A percentile compares a stretch with the other conserved stretches of the same genome.
Conservation (phyloP, 192 early-diverging fungal species). For the Podila verticillata region DNA sequence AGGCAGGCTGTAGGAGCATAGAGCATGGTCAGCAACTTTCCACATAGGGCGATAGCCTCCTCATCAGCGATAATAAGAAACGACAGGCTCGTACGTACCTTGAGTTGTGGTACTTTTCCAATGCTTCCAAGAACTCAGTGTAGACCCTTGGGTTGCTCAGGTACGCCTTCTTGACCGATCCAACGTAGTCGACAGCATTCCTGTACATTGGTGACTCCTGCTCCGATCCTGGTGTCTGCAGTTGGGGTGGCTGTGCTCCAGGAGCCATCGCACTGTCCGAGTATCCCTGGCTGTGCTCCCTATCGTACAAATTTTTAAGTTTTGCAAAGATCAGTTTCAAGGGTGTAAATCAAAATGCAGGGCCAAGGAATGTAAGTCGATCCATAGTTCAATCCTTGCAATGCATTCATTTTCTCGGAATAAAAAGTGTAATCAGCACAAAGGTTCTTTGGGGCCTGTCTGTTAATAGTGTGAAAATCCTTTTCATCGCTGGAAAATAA, state of each 20-base stretch:
- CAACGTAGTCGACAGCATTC: slow-evolving; percentile 40
- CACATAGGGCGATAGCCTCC: background rate
- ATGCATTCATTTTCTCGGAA: too few relatives aligned
- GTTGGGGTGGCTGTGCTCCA: background rate
- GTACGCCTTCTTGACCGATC: slow-evolving; percentile 47
- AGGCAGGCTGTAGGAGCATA: slow-evolving; percentile 9
- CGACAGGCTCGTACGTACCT: slow-evolving; percentile 10
- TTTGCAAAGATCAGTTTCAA: too few relatives aligned
- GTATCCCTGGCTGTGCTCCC: background rate
- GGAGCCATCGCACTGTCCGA: too few relatives aligned
- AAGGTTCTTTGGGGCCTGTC: too few relatives aligned
- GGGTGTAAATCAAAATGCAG: too few relatives aligned
- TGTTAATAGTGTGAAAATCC: too few relatives aligned
- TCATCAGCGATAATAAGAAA: background rate
- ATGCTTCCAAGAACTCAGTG: slow-evolving; percentile 27
- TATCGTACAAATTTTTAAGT: background rate
- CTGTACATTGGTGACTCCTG: slow-evolving; percentile 33
- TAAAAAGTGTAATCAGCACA: too few relatives aligned
- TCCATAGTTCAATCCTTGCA: too few relatives aligned
- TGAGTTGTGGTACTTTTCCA: slow-evolving; percentile 39
- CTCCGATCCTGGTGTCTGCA: slow-evolving; percentile 1
- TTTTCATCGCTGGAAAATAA: too few relatives aligned
- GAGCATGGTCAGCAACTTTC: background rate
- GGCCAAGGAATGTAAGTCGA: too few relatives aligned
- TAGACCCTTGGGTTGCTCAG: slow-evolving; percentile 38